Conservation (phyloP, 352 stramenopile species). For the Pythium grandisporangium region DNA sequence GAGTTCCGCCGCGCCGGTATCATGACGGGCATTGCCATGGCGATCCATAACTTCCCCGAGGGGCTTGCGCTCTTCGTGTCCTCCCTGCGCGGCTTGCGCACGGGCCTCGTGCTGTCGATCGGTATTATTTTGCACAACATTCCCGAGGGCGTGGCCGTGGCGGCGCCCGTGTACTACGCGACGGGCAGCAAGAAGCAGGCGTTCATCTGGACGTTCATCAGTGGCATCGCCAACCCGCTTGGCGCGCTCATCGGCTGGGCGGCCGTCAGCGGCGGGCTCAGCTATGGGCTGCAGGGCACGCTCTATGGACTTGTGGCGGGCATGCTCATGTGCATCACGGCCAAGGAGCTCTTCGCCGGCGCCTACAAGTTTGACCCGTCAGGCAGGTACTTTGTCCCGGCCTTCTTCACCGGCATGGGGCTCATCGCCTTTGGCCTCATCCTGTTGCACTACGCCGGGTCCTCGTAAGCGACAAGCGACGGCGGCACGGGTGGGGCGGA, state of each 20-base stretch:
- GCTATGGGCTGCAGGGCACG: slow-evolving; percentile 63
- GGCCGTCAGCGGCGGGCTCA: slow-evolving; percentile 37
- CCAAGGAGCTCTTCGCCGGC: slow-evolving; percentile 87
- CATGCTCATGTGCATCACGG: slow-evolving; percentile 92
- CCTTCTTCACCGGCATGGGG: slow-evolving; percentile 79
- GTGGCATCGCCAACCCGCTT: slow-evolving; percentile 84
- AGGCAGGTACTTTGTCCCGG: slow-evolving; percentile 79
- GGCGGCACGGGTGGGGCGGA: no score
- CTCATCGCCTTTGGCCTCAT: slow-evolving; percentile 89
- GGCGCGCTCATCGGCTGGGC: slow-evolving; percentile 85
- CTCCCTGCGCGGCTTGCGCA: slow-evolving; percentile 79
- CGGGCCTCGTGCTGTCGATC: slow-evolving; percentile 89
- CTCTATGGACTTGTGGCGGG: slow-evolving; percentile 90
- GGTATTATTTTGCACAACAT: slow-evolving; percentile 98
- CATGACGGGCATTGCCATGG: slow-evolving; percentile 91
- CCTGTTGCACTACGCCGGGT: slow-evolving; percentile 70
- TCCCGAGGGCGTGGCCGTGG: slow-evolving; percentile 91
- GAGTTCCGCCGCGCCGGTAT: slow-evolving; percentile 81
- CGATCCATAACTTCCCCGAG: slow-evolving; percentile 97
- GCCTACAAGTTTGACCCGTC: slow-evolving; percentile 86
- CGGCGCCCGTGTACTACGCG: slow-evolving; percentile 93
- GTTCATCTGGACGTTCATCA: slow-evolving; percentile 88
- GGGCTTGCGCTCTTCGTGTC: slow-evolving; percentile 94
- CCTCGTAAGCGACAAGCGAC: slow-evolving; percentile 21
- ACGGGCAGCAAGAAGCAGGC: slow-evolving; percentile 88